phyloP scores from a whole-genome alignment of 495 filamentous ascomycete species.

The Aspergillus taichungensis region DNA sequence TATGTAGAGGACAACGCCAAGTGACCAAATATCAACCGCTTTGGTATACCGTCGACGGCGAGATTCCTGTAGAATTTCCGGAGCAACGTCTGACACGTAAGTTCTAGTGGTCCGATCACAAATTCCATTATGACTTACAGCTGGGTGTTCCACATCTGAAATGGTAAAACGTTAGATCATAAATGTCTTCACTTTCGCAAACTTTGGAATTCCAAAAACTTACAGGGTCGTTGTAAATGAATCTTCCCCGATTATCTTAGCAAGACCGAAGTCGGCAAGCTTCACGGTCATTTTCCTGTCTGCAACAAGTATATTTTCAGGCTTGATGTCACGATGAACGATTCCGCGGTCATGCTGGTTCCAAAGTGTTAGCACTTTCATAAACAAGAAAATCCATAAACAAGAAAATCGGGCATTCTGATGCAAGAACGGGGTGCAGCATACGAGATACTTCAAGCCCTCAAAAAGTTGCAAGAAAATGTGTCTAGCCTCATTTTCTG shows the following conservation, averaged over 20 bases:
- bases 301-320: slow-evolving; percentile 89
- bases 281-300: slow-evolving; percentile 83
- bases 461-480: slow-evolving; percentile 89
- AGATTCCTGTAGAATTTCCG: slow-evolving; percentile 79
- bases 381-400: background rate
- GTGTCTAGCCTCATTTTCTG: slow-evolving; percentile 73
- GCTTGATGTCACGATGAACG: slow-evolving; percentile 97
- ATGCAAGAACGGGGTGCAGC: slow-evolving; percentile 13
- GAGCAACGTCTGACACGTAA: slow-evolving; percentile 69
- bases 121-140: slow-evolving; percentile 40
- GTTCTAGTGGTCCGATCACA: background rate
- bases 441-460: slow-evolving; percentile 87
- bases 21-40: slow-evolving; percentile 93
- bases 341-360: slow-evolving; percentile 90
- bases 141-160: slow-evolving; percentile 82
- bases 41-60: slow-evolving; percentile 81
- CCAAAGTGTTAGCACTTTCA: slow-evolving; percentile 24
- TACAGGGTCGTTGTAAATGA: slow-evolving; percentile 94
- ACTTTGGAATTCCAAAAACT: slow-evolving; percentile 16
- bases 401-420: background rate
- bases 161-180: slow-evolving; percentile 1
- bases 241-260: slow-evolving; percentile 97
- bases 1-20: slow-evolving; percentile 98
- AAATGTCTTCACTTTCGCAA: slow-evolving; percentile 1
- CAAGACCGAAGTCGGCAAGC: slow-evolving; percentile 92